A percentile compares a stretch with the other conserved stretches of the same genome.
phyloP scores from a whole-genome alignment of 2,329 filamentous ascomycete species.

The Fusarium bactridioides region DNA sequence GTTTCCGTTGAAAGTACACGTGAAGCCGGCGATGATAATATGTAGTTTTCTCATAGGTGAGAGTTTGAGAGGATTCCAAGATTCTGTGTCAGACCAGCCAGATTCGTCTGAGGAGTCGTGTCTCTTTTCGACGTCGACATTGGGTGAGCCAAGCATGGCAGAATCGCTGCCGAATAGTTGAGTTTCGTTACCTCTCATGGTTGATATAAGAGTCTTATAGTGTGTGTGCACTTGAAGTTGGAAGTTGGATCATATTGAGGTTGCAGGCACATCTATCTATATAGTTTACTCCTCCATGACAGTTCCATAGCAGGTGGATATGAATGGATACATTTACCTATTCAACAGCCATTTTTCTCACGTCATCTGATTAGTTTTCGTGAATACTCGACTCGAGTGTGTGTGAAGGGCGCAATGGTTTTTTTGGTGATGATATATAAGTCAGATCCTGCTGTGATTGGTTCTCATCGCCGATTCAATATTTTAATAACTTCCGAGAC shows the following conservation, averaged over 20 bases:
- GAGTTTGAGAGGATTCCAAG: constrained; percentile 44
- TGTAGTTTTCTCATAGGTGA: constrained; percentile 45
- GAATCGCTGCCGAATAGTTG: constrained; percentile 7
- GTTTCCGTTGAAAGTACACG: constrained; percentile 49
- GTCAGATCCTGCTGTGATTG: constrained; percentile 9
- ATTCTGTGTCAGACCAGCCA: constrained; percentile 27
- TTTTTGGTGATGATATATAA: constrained; percentile 9
- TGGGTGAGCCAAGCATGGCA: background rate
- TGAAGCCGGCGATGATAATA: constrained; percentile 47
- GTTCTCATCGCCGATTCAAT: constrained; percentile 16
- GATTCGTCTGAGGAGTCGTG: constrained; percentile 32
- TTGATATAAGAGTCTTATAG: background rate
- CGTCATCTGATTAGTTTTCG: constrained; percentile 8
- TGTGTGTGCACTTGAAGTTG: background rate
- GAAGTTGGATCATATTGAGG: background rate
- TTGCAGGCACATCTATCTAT: background rate
- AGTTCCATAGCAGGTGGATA: constrained; percentile 17
- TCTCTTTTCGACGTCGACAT: constrained; percentile 4
- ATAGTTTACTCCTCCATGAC: constrained; percentile 5
- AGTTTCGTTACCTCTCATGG: constrained; percentile 20
- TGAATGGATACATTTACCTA: background rate
- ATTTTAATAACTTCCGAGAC: background rate
- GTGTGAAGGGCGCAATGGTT: constrained; percentile 4
- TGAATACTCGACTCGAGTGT: constrained; percentile 6
- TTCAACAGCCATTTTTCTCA: background rate